Evolutionary conservation across 768 basidiomycete species (phyloP).

Genomic region (Cyclocybe cylindracea): DNA sequence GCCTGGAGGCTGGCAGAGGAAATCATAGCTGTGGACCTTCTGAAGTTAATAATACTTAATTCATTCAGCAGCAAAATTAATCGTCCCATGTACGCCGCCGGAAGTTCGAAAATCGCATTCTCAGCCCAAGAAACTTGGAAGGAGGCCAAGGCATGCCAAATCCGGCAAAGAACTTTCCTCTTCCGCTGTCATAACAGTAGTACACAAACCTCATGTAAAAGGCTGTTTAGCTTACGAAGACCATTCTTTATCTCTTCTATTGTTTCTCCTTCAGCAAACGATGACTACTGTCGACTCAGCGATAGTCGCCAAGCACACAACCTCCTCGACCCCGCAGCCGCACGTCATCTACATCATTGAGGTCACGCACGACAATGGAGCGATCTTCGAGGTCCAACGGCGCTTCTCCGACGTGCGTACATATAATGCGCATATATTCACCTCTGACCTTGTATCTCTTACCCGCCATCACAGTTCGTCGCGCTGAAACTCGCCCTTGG

Average conservation of each 20-base stretch:
- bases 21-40: no score
- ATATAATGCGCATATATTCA: slow-evolving; percentile 15
- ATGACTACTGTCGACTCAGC: slow-evolving; percentile 11
- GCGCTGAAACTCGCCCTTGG: slow-evolving; percentile 36
- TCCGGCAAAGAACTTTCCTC: slow-evolving; percentile 15
- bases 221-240: neutral
- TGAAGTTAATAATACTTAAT: no score
- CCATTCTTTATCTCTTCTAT: neutral
- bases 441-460: neutral
- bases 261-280: neutral
- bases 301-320: slow-evolving; percentile 14
- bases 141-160: neutral
- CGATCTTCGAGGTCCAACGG: slow-evolving; percentile 11
- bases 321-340: slow-evolving; percentile 15
- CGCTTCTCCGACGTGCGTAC: slow-evolving; percentile 18
- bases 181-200: slow-evolving; percentile 15
- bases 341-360: slow-evolving; percentile 18
- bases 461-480: slow-evolving; percentile 23
- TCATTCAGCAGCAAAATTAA: no score
- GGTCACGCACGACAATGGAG: slow-evolving; percentile 15
- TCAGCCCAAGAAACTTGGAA: no score
- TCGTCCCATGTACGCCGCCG: no score
- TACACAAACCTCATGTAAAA: slow-evolving; percentile 8
- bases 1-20: no score
- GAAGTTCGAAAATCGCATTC: no score